These are phyloP conservation scores for Beauveria varroae DNA, from an alignment of 2,329 filamentous ascomycete genomes.

Conservation along the genomic window DNA sequence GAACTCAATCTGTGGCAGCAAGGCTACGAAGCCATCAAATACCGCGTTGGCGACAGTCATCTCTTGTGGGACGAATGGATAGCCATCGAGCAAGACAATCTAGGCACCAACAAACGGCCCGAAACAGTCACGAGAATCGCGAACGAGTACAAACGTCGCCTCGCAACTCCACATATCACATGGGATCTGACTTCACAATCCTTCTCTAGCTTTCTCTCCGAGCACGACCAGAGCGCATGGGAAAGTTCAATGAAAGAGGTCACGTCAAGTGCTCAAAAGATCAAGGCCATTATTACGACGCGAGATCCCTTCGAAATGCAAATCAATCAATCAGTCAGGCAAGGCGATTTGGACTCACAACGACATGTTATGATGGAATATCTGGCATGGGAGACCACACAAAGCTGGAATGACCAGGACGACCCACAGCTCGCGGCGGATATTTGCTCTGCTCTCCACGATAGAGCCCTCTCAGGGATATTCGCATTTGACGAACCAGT, in stretches of 20 bases:
- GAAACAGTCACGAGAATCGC: constrained; percentile 57
- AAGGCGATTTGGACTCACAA: constrained; percentile 48
- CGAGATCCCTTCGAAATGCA: constrained; percentile 64
- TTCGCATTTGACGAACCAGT: constrained; percentile 66
- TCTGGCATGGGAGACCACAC: constrained; percentile 73
- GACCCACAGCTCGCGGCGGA: constrained; percentile 37
- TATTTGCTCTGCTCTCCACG: constrained; percentile 61
- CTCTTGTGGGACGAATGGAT: constrained; percentile 74
- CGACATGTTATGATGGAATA: constrained; percentile 56
- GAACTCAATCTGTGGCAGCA: constrained; percentile 64
- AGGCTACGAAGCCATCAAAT: constrained; percentile 63
- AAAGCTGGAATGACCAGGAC: constrained; percentile 44
- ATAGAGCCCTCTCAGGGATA: constrained; percentile 62
- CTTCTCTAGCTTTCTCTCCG: constrained; percentile 68
- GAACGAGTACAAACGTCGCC: constrained; percentile 61
- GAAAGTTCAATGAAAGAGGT: constrained; percentile 66
- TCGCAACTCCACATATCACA: constrained; percentile 63
- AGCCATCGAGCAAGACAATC: constrained; percentile 61
- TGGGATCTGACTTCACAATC: constrained; percentile 70
- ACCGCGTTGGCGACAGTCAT: constrained; percentile 69
- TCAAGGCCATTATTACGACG: constrained; percentile 53
- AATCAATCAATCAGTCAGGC: constrained; percentile 50
- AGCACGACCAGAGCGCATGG: constrained; percentile 62
- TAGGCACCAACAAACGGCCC: constrained; percentile 47
- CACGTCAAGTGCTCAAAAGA: constrained; percentile 53